Base-by-base conservation (phyloP, 1,284 basidiomycete species). In the Filobasidium uniguttulatum region DNA sequence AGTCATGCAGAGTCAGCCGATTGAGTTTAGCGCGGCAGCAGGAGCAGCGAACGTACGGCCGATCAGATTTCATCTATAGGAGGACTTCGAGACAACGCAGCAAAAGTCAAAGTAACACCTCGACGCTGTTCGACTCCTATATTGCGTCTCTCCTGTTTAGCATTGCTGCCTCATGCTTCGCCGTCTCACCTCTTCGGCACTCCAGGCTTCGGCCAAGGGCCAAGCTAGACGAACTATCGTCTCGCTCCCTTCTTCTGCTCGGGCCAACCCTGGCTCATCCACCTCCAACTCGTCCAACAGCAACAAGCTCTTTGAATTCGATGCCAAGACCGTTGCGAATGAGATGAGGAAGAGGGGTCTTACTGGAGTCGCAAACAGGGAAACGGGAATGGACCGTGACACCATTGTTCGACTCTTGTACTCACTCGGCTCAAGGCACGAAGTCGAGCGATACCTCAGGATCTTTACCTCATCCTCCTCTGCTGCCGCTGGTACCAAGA, bases 381-480 rank as follows among this genome's bases (percentile, higher is more conserved):
- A 65, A 38, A 63, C 62, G 36, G 66, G 67, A 38, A 67, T 69
- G 67, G 67, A 69, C 59, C 54, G 67, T 19, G 87, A 91, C 64
- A 91, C 87, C 3, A 91, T 91, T 60, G 88, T 88, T 48, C 82
- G 90, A 46, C 75, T 96, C 19, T 77, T 96, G 37, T 94, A 94
- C 72, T 94, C 89, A 31, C 83, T 96, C 57, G 90, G 90, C 44
- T 87, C 85, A 23, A 88, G 91, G 63, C 84, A 88, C 58, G 90
- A 96, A 69, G 90, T 96, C 55, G 89, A 93, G 67, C 81, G 90
- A 59, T 90, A 96, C 73, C 81, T 96, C 43, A 82, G 90, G 49
- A 94, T 96, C 64, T 96, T 96, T 68, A 89, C 87, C 12, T 82
- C 85, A 23, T 82, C 85, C 34, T 85, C 85, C 10, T 82, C 88